phyloP scores from a whole-genome alignment of 805 yeast genomes.

The Priceomyces fermenticarens region DNA sequence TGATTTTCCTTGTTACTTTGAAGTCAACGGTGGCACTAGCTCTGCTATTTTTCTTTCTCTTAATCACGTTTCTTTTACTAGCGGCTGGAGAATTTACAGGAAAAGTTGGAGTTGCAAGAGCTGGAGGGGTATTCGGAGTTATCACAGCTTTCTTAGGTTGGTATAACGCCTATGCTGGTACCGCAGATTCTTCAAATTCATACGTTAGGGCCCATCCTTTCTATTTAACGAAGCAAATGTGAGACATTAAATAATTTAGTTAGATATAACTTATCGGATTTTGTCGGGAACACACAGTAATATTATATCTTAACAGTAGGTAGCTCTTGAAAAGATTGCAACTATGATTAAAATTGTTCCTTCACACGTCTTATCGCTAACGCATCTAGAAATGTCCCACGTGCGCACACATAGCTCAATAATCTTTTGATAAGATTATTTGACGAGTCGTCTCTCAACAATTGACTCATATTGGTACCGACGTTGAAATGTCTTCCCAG shows the following conservation, averaged over 20 bases:
- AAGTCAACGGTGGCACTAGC: conserved; percentile 38
- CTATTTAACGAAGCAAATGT: conserved; percentile 16
- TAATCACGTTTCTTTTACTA: conserved; percentile 33
- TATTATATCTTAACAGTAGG: no score
- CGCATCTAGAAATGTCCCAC: no score
- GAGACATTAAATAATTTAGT: not conserved
- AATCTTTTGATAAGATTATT: no score
- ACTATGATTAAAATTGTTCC: no score
- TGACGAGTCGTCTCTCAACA: no score
- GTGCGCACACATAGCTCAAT: no score
- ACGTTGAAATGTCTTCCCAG: conserved; percentile 26
- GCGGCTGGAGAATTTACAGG: conserved; percentile 33
- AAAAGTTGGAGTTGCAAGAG: conserved; percentile 24
- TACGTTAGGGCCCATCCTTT: conserved; percentile 30
- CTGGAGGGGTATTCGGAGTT: conserved; percentile 44
- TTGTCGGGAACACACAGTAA: no score
- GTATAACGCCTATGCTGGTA: conserved; percentile 42
- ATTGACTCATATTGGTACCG: no score
- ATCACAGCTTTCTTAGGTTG: conserved; percentile 37
- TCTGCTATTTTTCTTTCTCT: conserved; percentile 27
- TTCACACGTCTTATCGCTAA: no score
- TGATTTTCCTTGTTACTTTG: conserved; percentile 31
- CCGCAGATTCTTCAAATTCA: conserved; percentile 32
- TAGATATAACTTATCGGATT: not conserved
- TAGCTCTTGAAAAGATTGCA: no score